Evolutionary conservation across 2,329 filamentous ascomycete genomes (phyloP), one percentile per base, ranked within the genome.

Genomic region (Xylariaceae sp.): DNA sequence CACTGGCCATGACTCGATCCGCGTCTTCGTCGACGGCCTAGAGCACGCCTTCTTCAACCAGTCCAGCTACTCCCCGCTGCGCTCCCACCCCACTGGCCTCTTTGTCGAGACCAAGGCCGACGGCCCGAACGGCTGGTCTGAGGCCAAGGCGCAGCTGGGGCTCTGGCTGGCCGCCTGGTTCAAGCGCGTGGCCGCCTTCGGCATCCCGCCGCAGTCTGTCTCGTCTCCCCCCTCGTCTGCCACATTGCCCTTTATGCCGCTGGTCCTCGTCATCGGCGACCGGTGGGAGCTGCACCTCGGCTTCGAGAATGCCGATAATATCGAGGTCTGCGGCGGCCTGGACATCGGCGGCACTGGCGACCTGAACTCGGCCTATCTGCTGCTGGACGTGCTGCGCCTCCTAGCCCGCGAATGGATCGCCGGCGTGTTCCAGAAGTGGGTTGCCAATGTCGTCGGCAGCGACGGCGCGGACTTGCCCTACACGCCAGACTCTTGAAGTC

Each of bases 101-200:
- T 37, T 37, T 12, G 30, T 37, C 30, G 13, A 33, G 26, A 37
- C 35, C 3, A 25, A 30, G 9, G 12, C 30, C n/a, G 18, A 26
- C n/a, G 19, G 3, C 3, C 21, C 28, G 14, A 16, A 25, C 9
- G 23, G 12, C 13, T 10, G 24, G 9, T n/a, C n/a, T n/a, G 35
- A 33, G 18, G 31, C 26, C 11, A 11, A 19, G 13, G 35, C 31
- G 4, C 31, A 31, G 18, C 31, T 37, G 1, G 18, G 35, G 16
- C 18, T 37, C 4, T 37, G 31, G 35, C 13, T 37, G 4, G 19
- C 35, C 10, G 19, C 35, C 10, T 37, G 31, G 35, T 37, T 21
- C 15, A 12, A 12, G 7, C 35, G 35, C n/a, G 31, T 33, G 10
- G 28, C 26, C 17, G 32, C 28, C 24, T 34, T 34, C n/a, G n/a